Base-by-base conservation (phyloP, 1,139 yeast genomes). In the Sugiyamaella sp. region DNA sequence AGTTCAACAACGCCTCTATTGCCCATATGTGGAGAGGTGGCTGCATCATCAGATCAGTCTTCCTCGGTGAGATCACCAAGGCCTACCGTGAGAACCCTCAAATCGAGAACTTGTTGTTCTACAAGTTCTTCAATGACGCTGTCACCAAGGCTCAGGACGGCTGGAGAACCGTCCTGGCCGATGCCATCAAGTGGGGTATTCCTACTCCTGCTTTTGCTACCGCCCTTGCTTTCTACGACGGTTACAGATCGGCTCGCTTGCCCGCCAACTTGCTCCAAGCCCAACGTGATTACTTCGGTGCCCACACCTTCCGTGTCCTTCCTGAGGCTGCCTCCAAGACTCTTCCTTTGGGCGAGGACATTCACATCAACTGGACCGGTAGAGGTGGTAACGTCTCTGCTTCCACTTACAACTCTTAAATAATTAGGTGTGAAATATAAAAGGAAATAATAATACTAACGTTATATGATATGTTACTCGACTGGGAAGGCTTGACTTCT, bases 21-120 rank as follows among this genome's bases (percentile, higher is more conserved):
- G 99, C 98, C 66, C 84, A 93, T 71, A 93, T 93, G 99, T 93
- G 99, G 99, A 87, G 99, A 84, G 99, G 99, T 80, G 99, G 99
- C 66, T 93, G 99, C 83, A 93, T 93, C 76, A 93, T 93, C 78
- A 89, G 98, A 82, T 93, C 99, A 55, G 97, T 91, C 64, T 93
- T 93, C 87, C 82, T 93, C 72, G 97, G 85, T 71, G 98, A 93
- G 76, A 93, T 93, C 77, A 93, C 99, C 67, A 74, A 89, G 74
- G 99, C 99, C 64, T 93, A 86, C 87, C 88, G 91, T 78, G 84
- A 87, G 75, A 80, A 86, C 79, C 96, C 97, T 73, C 84, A 90
- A 63, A 80, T 93, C 71, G 97, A 91, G 80, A 91, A 90, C 85
- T 81, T 93, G 78, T 80, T 93, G 73, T 91, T 91, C 86, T 85